phyloP scores from a whole-genome alignment of 371 early-diverging fungal species.

The Haplosporangium sp. region DNA sequence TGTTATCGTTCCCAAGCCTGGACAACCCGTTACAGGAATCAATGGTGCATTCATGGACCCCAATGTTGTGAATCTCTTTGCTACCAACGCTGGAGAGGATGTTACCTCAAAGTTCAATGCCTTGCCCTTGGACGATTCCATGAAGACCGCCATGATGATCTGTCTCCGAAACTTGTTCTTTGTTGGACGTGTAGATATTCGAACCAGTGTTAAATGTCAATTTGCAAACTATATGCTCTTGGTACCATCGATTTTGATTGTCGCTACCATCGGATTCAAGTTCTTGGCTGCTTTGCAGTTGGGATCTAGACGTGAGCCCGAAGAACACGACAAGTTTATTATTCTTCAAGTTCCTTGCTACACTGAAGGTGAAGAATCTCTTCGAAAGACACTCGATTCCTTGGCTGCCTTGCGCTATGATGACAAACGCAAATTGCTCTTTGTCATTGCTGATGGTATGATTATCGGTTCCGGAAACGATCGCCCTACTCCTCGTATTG shows the following conservation, averaged over 20 bases:
- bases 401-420: conserved; percentile 91
- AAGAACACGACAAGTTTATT: conserved; percentile 89
- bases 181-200: conserved; percentile 89
- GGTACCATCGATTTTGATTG: conserved; percentile 81
- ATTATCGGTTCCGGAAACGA: conserved; percentile 98
- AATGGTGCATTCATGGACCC: conserved; percentile 65
- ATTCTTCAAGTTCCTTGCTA: conserved; percentile 96
- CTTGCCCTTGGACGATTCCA: conserved; percentile 26
- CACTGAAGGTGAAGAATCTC: conserved; percentile 95
- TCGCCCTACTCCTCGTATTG: conserved; percentile 96
- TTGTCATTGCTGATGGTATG: conserved; percentile 93
- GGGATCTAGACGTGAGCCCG: conserved; percentile 79
- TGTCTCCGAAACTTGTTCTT: conserved; percentile 91
- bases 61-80: conserved; percentile 73
- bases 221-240: conserved; percentile 92
- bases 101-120: conserved; percentile 72
- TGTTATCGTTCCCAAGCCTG: conserved; percentile 23
- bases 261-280: conserved; percentile 90
- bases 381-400: conserved; percentile 97
- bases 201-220: conserved; percentile 83
- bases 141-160: conserved; percentile 49
- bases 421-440: conserved; percentile 95
- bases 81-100: conserved; percentile 75
- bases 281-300: conserved; percentile 93
- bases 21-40: conserved; percentile 32